Conservation (phyloP, 2,329 filamentous ascomycete species). For the Penicillium sp. region DNA sequence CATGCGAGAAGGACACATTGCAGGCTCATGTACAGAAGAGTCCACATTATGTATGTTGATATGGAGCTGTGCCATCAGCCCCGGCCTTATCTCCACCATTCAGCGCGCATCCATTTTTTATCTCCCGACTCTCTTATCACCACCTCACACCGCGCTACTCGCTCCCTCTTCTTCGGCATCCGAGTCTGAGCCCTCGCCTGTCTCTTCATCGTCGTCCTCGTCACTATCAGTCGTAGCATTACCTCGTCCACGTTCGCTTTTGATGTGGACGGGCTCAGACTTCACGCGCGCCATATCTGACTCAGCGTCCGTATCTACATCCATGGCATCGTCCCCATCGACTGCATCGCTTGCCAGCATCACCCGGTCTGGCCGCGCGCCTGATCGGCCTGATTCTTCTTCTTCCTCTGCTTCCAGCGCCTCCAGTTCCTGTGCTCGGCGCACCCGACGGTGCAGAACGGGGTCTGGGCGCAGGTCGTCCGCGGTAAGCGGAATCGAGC, state of each 20-base stretch:
- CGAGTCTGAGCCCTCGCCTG: too few species aligned
- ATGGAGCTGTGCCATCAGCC: too few species aligned
- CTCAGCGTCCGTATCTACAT: constrained; percentile 20
- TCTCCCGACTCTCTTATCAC: too few species aligned
- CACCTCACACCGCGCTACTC: too few species aligned
- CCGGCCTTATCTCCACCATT: constrained; percentile 1
- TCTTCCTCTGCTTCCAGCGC: constrained; percentile 34
- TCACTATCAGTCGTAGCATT: too few species aligned
- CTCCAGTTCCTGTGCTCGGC: constrained; percentile 30
- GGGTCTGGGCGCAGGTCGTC: constrained; percentile 42
- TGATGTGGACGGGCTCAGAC: constrained; percentile 6
- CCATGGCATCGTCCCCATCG: constrained; percentile 25
- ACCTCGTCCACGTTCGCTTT: not conserved
- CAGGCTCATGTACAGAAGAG: too few species aligned
- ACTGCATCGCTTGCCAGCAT: constrained; percentile 33
- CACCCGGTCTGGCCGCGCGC: constrained; percentile 21
- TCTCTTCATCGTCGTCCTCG: constrained; percentile 14
- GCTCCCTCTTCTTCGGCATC: too few species aligned
- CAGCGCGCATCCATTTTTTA: too few species aligned
- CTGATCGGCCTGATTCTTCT: constrained; percentile 19
- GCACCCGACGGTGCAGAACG: constrained; percentile 40
- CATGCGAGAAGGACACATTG: too few species aligned
- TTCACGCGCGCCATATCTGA: constrained; percentile 9
- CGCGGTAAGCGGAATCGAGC: constrained; percentile 36
- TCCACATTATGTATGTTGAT: too few species aligned